Evolutionary conservation across 2,329 filamentous ascomycete genomes (phyloP).

Genomic region (Fusarium equiseti): DNA sequence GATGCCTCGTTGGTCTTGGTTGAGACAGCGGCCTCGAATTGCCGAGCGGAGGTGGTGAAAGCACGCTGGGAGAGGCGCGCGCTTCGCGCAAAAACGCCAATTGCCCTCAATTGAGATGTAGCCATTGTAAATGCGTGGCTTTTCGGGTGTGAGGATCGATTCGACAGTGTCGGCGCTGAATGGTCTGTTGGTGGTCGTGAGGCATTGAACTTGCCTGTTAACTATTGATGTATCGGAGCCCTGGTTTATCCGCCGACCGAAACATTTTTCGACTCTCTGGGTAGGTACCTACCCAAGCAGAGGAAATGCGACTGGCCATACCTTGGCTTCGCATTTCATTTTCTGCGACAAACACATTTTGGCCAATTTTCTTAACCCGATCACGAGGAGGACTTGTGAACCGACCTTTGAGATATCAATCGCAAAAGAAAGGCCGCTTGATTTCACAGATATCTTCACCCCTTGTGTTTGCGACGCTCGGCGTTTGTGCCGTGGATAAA

Average conservation of each 20-base stretch:
- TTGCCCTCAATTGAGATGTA: conserved; percentile 61
- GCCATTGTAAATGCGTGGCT: conserved; percentile 52
- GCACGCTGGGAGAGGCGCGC: conserved; percentile 59
- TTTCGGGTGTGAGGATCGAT: conserved; percentile 46
- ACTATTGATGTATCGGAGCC: conserved; percentile 26
- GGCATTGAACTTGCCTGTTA: conserved; percentile 39
- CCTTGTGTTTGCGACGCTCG: conserved; percentile 9
- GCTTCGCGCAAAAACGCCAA: conserved; percentile 59
- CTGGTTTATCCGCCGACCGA: conserved; percentile 44
- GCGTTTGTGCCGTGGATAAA: not conserved
- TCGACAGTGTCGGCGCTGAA: conserved; percentile 42
- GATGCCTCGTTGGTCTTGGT: conserved; percentile 56
- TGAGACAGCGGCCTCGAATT: conserved; percentile 59
- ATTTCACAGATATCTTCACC: not conserved
- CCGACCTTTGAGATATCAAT: not conserved
- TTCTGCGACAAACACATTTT: conserved; percentile 15
- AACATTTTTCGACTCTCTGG: conserved; percentile 33
- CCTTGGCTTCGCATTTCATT: not conserved
- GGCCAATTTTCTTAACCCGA: not conserved
- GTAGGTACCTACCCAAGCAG: not conserved
- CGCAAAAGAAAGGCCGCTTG: not conserved
- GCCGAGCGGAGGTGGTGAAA: conserved; percentile 62
- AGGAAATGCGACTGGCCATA: conserved; percentile 10
- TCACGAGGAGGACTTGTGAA: not conserved
- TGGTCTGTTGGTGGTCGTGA: conserved; percentile 38